Evolutionary conservation across 345 rosid species (phyloP), one percentile per base, ranked within the genome.

Genomic region (Kernera saxatilis): DNA sequence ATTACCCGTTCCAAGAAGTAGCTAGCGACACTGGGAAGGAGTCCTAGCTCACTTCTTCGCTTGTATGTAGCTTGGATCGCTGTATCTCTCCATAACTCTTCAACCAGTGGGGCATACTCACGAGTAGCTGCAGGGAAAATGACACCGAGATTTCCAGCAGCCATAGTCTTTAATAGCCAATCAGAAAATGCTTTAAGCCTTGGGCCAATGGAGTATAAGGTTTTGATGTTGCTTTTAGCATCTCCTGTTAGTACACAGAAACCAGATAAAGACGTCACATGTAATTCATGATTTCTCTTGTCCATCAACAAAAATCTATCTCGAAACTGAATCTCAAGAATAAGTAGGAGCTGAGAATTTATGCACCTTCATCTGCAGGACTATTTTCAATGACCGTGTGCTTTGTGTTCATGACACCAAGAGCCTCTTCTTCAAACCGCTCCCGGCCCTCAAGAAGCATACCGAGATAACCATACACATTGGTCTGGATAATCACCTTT

Each of bases 361-460:
- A 71, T 43, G 72, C 71, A 80, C 57, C 66, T 81, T 69, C 79
- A 77, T 90, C 87, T 56, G 39, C 49, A 30, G 67, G 37, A n/a
- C 64, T 70, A n/a, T 71, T 49, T 45, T 75, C 83, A 55, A 61
- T 56, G 45, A 69, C 69, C 67, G 71, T 66, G 40, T 22, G 78
- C 32, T 68, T 80, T 23, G 69, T 60, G 69, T 61, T 68, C 78
- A 36, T 80, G 74, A 74, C 82, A 69, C 75, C 71, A 79, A 83
- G 87, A 80, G 82, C 63, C 71, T 91, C 98, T 70, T 95, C 99
- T 78, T 92, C 99, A 60, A 92, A 95, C 51, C 85, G 89, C 64
- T 95, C 99, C 56, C 96, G 97, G 4, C 96, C 99, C 79, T 95
- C 99, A 43, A 95, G 97, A 48, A 95, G 93, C 64, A 90, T 82